Percentiles rank a stretch among this genome's conserved stretches.
Conservation (phyloP, 2,329 filamentous ascomycete species). For the Pseudogymnoascus sp. region DNA sequence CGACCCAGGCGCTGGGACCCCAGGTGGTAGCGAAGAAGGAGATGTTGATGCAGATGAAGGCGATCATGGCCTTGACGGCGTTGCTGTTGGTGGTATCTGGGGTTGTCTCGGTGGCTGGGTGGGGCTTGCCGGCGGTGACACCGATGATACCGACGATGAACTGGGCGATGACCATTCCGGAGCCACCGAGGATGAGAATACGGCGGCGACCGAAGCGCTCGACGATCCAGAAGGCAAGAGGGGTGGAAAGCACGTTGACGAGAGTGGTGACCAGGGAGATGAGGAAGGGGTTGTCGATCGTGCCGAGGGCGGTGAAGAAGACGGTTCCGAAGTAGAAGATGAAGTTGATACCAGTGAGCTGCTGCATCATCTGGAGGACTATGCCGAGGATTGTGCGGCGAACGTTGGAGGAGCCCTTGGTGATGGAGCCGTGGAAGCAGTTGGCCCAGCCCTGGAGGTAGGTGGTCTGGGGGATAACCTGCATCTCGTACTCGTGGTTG, state of each 20-base stretch:
- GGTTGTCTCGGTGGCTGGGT: slow-evolving; percentile 59
- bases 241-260: slow-evolving; percentile 45
- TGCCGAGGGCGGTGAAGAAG: slow-evolving; percentile 68
- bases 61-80: slow-evolving; percentile 62
- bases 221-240: slow-evolving; percentile 78
- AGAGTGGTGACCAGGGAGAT: slow-evolving; percentile 48
- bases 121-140: slow-evolving; percentile 37
- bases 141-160: slow-evolving; percentile 69
- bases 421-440: slow-evolving; percentile 59
- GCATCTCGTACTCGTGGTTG: slow-evolving; percentile 76
- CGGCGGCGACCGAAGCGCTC: slow-evolving; percentile 74
- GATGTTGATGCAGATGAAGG: slow-evolving; percentile 84
- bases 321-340: slow-evolving; percentile 82
- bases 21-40: slow-evolving; percentile 85
- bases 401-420: slow-evolving; percentile 55
- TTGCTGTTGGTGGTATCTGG: slow-evolving; percentile 46
- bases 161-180: slow-evolving; percentile 75
- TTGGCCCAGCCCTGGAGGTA: slow-evolving; percentile 63
- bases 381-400: slow-evolving; percentile 65
- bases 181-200: slow-evolving; percentile 69
- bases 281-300: slow-evolving; percentile 50
- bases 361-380: slow-evolving; percentile 76
- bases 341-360: slow-evolving; percentile 78
- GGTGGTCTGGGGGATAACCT: slow-evolving; percentile 53
- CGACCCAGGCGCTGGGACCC: slow-evolving; percentile 71